Percentiles rank a stretch among this genome's conserved stretches.
phyloP scores from a whole-genome alignment of 306 rosid species.

The Cyclanthera cordifolia region DNA sequence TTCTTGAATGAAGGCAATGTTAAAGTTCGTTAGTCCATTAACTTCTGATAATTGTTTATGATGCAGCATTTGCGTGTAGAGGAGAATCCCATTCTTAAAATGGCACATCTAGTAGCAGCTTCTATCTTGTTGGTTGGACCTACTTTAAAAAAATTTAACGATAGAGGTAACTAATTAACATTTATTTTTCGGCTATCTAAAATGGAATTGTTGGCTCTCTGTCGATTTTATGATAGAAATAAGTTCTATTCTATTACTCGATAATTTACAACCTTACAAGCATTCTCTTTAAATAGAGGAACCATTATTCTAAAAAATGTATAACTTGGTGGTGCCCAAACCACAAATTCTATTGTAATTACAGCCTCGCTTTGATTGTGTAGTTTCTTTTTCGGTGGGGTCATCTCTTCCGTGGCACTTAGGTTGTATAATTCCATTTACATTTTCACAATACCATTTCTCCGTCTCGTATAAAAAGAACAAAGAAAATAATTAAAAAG shows the following conservation, averaged over 20 bases:
- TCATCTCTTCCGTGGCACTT: background rate
- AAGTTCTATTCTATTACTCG: too few species aligned
- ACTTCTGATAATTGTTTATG: slow-evolving; percentile 12
- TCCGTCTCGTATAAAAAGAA: background rate
- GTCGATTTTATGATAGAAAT: too few species aligned
- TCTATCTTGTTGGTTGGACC: slow-evolving; percentile 91
- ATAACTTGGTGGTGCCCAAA: background rate
- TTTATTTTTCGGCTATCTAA: background rate
- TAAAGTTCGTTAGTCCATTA: background rate
- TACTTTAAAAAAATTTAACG: slow-evolving; percentile 81
- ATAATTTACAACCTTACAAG: too few species aligned
- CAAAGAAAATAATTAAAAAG: background rate
- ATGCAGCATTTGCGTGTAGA: slow-evolving; percentile 91
- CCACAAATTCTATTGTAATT: background rate
- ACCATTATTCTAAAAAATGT: too few species aligned
- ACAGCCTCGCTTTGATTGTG: background rate
- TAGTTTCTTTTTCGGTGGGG: background rate
- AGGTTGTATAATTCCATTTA: background rate
- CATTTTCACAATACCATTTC: background rate
- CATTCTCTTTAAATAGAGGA: too few species aligned
- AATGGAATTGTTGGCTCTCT: background rate
- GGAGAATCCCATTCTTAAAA: slow-evolving; percentile 92
- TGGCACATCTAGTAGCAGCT: slow-evolving; percentile 91
- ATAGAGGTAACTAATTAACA: slow-evolving; percentile 52
- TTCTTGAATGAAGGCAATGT: background rate